Percentiles rank a stretch among this genome's conserved stretches.
Evolutionary conservation across 768 basidiomycete genomes (phyloP).

Genomic region (Trametes elegans): DNA sequence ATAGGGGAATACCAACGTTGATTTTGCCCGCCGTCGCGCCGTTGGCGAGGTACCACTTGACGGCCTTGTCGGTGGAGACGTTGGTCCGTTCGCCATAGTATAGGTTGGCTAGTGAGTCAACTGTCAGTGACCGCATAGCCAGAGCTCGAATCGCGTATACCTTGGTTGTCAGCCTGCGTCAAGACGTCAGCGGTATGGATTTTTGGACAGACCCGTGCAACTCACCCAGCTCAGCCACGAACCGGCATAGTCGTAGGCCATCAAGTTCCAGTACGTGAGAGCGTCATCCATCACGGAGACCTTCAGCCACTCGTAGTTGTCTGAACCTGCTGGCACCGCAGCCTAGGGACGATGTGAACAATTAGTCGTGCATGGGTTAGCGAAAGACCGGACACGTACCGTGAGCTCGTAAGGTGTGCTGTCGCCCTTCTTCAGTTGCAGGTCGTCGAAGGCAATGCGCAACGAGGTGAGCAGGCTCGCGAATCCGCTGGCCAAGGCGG

Average conservation of each 20-base stretch:
- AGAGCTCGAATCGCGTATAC: not conserved
- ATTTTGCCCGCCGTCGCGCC: conserved; percentile 70
- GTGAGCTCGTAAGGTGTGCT: conserved; percentile 57
- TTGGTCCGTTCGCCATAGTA: conserved; percentile 62
- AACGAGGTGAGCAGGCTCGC: conserved; percentile 62
- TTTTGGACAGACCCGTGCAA: not conserved
- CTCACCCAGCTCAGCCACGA: conserved; percentile 54
- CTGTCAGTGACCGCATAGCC: not conserved
- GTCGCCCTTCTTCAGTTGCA: conserved; percentile 61
- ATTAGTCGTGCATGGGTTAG: too few species aligned
- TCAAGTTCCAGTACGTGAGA: conserved; percentile 78
- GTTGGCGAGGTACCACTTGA: conserved; percentile 54
- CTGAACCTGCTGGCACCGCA: conserved; percentile 62
- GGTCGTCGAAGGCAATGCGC: conserved; percentile 58
- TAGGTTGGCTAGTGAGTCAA: conserved; percentile 48
- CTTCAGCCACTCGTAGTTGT: conserved; percentile 55
- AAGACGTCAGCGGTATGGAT: not conserved
- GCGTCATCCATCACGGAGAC: conserved; percentile 64
- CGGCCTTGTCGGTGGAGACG: conserved; percentile 65
- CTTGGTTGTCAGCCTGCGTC: conserved; percentile 44
- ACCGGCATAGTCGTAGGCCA: conserved; percentile 81
- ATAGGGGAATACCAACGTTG: conserved; percentile 75
- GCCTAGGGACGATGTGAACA: conserved; percentile 31
- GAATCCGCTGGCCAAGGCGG: conserved; percentile 62
- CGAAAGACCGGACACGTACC: conserved; percentile 24